Evolutionary conservation across 139 green algal genomes (phyloP).

Genomic region (Diplosphaera chodatii): DNA sequence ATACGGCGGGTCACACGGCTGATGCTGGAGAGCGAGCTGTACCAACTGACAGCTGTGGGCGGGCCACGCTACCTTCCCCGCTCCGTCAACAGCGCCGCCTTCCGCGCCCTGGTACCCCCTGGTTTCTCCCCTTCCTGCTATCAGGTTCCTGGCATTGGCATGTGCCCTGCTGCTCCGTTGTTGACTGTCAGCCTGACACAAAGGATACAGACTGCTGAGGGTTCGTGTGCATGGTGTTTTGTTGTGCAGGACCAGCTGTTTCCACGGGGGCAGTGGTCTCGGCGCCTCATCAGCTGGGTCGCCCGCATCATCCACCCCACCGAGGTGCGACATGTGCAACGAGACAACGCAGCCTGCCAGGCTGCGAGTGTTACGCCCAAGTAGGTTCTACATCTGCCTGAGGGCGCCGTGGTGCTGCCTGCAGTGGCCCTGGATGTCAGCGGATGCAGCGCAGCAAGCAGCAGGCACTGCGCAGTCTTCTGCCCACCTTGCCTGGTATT

Average conservation of each 20-base stretch:
- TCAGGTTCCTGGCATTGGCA: too few relatives aligned
- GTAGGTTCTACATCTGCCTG: too few relatives aligned
- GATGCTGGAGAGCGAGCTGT: conserved; percentile 58
- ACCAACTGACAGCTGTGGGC: conserved; percentile 57
- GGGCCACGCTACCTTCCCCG: conserved; percentile 62
- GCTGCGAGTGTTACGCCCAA: too few relatives aligned
- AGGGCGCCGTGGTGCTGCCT: too few relatives aligned
- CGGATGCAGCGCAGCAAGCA: background rate
- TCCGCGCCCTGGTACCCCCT: conserved; percentile 21
- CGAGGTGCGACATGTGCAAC: conserved; percentile 22
- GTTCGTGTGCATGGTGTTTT: conserved; percentile 12
- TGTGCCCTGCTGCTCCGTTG: too few relatives aligned
- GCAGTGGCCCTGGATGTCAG: background rate
- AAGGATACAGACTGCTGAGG: too few relatives aligned
- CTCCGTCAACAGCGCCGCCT: conserved; percentile 43
- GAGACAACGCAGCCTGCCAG: too few relatives aligned
- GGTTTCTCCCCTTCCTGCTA: too few relatives aligned
- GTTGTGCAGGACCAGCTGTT: conserved; percentile 57
- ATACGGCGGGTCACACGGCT: conserved; percentile 43
- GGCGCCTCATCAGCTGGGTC: conserved; percentile 44
- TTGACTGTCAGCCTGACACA: too few relatives aligned
- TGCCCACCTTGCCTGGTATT: background rate
- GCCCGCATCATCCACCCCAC: conserved; percentile 53
- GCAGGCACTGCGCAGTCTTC: background rate
- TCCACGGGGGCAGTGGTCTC: conserved; percentile 43